Conservation (phyloP, 2,329 filamentous ascomycete species). For the Cryphonectria nitschkei region DNA sequence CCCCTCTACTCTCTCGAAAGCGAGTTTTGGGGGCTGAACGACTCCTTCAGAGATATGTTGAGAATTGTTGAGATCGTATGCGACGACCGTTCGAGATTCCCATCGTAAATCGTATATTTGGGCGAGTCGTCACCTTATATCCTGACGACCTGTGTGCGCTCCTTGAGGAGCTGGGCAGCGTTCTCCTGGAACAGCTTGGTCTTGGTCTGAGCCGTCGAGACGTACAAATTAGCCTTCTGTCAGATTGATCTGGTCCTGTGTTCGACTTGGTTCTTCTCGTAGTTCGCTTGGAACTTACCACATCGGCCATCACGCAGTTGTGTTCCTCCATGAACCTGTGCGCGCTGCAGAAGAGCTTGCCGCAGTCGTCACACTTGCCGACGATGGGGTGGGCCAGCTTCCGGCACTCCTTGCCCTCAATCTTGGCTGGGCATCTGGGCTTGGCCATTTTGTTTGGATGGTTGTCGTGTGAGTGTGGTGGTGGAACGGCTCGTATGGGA, state of each 20-base stretch:
- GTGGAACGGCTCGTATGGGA: background rate
- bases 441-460: slow-evolving; percentile 60
- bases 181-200: slow-evolving; percentile 96
- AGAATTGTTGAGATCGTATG: background rate
- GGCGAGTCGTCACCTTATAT: slow-evolving; percentile 5
- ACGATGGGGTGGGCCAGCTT: slow-evolving; percentile 80
- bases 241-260: background rate
- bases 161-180: slow-evolving; percentile 85
- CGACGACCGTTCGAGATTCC: background rate
- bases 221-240: slow-evolving; percentile 20
- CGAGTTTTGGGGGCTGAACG: background rate
- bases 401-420: slow-evolving; percentile 74
- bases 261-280: slow-evolving; percentile 28
- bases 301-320: slow-evolving; percentile 88
- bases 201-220: slow-evolving; percentile 69
- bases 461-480: slow-evolving; percentile 1
- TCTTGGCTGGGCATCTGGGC: slow-evolving; percentile 81
- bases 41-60: background rate
- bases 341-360: slow-evolving; percentile 91
- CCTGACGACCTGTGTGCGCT: slow-evolving; percentile 92
- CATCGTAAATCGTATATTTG: background rate
- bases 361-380: slow-evolving; percentile 94
- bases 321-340: slow-evolving; percentile 94
- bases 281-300: slow-evolving; percentile 56
- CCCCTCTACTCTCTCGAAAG: background rate